phyloP scores from a whole-genome alignment of 768 basidiomycete genomes.

The Leccinellum albellum region DNA sequence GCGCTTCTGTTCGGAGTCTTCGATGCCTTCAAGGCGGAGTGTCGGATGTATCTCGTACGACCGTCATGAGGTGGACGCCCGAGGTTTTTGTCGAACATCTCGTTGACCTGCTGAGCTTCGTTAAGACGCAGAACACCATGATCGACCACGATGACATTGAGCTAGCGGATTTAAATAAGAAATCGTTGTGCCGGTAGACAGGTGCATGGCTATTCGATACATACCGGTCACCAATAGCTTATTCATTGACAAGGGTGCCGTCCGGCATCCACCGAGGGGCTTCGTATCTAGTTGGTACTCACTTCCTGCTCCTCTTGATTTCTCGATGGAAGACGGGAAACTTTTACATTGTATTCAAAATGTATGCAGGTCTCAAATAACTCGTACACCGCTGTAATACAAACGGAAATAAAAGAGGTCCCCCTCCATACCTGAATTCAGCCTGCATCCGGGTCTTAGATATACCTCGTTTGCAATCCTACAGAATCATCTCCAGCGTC shows the following conservation, averaged over 20 bases:
- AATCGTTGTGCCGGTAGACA: neutral
- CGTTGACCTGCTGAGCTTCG: slow-evolving; percentile 86
- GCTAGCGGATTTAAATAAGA: slow-evolving; percentile 36
- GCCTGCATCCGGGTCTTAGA: neutral
- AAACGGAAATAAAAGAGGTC: neutral
- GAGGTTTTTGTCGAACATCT: slow-evolving; percentile 91
- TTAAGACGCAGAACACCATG: slow-evolving; percentile 93
- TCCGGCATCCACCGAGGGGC: too few species aligned
- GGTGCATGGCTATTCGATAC: too few species aligned
- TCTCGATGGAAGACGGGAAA: neutral
- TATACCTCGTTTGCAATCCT: neutral
- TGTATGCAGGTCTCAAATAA: neutral
- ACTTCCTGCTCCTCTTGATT: too few species aligned
- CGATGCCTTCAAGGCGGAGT: slow-evolving; percentile 85
- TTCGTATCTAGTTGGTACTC: too few species aligned
- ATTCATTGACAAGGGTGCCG: too few species aligned
- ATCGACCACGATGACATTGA: slow-evolving; percentile 99
- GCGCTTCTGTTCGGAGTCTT: slow-evolving; percentile 95
- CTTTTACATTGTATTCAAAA: neutral
- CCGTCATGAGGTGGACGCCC: slow-evolving; percentile 85
- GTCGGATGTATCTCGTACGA: slow-evolving; percentile 85
- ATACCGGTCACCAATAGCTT: too few species aligned
- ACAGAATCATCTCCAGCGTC: neutral
- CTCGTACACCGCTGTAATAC: neutral
- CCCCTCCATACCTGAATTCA: neutral